A percentile compares a stretch with the other conserved stretches of the same genome.
These are phyloP conservation scores for Cenchrus purpureus DNA, from an alignment of 176 grass and related monocot species.

Conservation along the genomic window DNA sequence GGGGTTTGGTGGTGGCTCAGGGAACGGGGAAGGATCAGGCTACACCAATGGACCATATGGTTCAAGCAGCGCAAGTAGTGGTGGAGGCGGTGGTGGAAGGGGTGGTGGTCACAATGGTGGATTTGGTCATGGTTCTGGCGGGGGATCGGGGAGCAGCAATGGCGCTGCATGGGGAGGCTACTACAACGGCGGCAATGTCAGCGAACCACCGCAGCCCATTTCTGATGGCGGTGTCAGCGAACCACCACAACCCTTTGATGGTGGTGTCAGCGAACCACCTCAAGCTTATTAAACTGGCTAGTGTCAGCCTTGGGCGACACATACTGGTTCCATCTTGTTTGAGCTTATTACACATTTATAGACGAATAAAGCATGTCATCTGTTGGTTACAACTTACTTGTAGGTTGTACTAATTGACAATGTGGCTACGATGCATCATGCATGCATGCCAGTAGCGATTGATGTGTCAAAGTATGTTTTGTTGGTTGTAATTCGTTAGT, in stretches of 20 bases:
- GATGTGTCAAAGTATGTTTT: neutral
- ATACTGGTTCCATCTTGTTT: neutral
- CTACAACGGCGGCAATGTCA: neutral
- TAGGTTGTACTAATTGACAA: neutral
- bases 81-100: neutral
- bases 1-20: neutral
- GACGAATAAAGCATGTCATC: neutral
- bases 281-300: neutral
- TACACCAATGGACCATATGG: neutral
- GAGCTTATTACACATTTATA: neutral
- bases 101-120: conserved; percentile 23
- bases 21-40: neutral
- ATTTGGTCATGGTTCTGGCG: conserved; percentile 18
- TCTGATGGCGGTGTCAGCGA: neutral
- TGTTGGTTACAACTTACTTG: neutral
- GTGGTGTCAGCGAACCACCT: neutral
- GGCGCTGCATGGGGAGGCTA: neutral
- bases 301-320: neutral
- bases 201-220: neutral
- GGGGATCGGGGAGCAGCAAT: neutral
- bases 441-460: neutral
- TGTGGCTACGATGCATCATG: neutral
- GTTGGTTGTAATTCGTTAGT: neutral
- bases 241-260: neutral
- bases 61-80: neutral